Conservation (phyloP, 192 early-diverging fungal genomes). For the Spinellus fusiger region DNA sequence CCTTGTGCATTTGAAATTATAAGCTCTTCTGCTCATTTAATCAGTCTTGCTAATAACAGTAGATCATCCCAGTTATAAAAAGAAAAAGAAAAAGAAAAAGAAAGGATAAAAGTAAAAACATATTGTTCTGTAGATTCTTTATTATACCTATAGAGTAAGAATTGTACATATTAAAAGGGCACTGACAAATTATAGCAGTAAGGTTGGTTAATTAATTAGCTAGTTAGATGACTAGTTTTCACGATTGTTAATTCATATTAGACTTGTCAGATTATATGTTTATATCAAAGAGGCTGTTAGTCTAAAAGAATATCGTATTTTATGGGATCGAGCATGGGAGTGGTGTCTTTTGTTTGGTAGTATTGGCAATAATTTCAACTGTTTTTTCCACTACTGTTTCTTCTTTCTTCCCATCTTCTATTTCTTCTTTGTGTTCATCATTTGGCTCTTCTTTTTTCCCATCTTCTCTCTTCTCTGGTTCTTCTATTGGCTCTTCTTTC, state of each 20-base stretch:
- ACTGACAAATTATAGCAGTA: too few relatives aligned
- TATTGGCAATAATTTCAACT: background rate
- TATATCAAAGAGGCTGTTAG: too few relatives aligned
- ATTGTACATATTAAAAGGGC: too few relatives aligned
- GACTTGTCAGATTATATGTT: too few relatives aligned
- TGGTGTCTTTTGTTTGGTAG: too few relatives aligned
- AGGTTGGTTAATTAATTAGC: too few relatives aligned
- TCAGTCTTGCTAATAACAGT: conserved; percentile 14
- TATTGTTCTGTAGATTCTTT: background rate
- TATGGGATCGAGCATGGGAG: too few relatives aligned
- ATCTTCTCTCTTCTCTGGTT: too few relatives aligned
- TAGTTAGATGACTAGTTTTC: too few relatives aligned
- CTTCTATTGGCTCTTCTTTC: background rate
- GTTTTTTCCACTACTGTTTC: background rate
- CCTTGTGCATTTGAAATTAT: conserved; percentile 20
- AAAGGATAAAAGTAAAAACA: background rate
- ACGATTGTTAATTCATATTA: too few relatives aligned
- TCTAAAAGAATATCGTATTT: too few relatives aligned
- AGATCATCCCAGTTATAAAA: background rate
- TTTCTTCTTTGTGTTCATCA: background rate
- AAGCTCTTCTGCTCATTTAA: conserved; percentile 18
- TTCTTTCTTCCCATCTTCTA: background rate
- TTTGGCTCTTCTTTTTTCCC: background rate
- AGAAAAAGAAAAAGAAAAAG: background rate
- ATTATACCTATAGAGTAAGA: too few relatives aligned